phyloP scores from a whole-genome alignment of 1,284 basidiomycete species.

The Pterula multifida region DNA sequence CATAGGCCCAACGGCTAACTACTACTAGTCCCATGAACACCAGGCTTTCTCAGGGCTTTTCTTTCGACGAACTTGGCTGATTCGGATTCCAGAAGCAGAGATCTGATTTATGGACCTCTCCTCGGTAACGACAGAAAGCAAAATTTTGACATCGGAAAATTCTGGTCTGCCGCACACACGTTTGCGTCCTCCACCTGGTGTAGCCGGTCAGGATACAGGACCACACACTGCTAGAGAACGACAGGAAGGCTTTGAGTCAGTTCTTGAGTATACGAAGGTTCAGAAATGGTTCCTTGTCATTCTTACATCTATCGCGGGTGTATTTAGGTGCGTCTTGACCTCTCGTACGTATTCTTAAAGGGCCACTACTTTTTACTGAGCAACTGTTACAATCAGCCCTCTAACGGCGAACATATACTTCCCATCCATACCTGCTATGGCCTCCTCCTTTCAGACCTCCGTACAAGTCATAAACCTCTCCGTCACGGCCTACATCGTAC shows the following conservation, averaged over 20 bases:
- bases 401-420: constrained; percentile 69
- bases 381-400: constrained; percentile 29
- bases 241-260: not conserved
- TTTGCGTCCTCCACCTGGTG: no score
- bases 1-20: no score
- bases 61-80: no score
- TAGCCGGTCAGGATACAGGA: no score
- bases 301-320: not conserved
- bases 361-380: not conserved
- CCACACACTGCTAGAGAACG: no score
- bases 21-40: no score
- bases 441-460: constrained; percentile 47
- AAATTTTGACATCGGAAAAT: no score
- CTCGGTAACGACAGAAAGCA: no score
- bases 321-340: not conserved
- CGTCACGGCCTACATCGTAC: constrained; percentile 68
- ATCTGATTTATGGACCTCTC: no score
- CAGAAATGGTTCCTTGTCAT: not conserved
- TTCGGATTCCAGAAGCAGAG: no score
- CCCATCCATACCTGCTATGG: constrained; percentile 61
- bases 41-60: no score
- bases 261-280: not conserved
- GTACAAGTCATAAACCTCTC: constrained; percentile 65
- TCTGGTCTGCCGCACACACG: no score
- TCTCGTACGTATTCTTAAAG: not conserved